A percentile compares a stretch with the other conserved stretches of the same genome.
Evolutionary conservation across 2,329 filamentous ascomycete genomes (phyloP).

Genomic region (Apiospora marii): DNA sequence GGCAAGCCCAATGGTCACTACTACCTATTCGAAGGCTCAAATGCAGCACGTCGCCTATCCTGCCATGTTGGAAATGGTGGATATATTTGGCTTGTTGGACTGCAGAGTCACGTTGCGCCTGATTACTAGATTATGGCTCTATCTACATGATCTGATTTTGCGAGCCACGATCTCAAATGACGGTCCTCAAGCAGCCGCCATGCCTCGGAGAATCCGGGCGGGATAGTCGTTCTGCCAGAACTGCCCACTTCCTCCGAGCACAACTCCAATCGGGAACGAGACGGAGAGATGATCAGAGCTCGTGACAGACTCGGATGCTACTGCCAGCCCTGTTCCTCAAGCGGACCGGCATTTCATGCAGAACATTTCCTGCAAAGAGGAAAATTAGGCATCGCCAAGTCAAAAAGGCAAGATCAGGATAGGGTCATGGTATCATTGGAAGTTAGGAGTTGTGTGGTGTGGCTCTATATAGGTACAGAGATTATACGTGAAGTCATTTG

Average conservation of each 20-base stretch:
- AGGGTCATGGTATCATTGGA: conserved; percentile 2
- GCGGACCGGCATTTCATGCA: conserved; percentile 71
- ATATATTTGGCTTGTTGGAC: neutral
- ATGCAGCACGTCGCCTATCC: neutral
- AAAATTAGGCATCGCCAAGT: conserved; percentile 68
- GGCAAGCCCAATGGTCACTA: neutral
- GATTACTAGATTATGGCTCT: neutral
- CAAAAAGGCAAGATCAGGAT: neutral
- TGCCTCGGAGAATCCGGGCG: neutral
- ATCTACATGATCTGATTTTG: neutral
- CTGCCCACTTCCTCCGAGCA: conserved; percentile 64
- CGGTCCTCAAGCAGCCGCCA: neutral
- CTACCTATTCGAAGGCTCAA: neutral
- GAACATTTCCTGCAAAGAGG: conserved; percentile 81
- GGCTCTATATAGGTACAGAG: neutral
- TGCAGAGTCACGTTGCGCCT: neutral
- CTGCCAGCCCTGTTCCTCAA: conserved; percentile 64
- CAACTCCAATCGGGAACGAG: conserved; percentile 42
- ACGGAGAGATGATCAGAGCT: conserved; percentile 39
- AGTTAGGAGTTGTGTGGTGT: conserved; percentile 1
- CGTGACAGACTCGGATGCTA: conserved; percentile 58
- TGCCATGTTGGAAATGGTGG: neutral
- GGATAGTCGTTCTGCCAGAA: conserved; percentile 52
- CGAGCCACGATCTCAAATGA: neutral
- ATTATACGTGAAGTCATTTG: neutral